Evolutionary conservation across 352 stramenopile species (phyloP), one percentile per base, ranked within the genome.

Genomic region (Globisporangium megalacanthum): DNA sequence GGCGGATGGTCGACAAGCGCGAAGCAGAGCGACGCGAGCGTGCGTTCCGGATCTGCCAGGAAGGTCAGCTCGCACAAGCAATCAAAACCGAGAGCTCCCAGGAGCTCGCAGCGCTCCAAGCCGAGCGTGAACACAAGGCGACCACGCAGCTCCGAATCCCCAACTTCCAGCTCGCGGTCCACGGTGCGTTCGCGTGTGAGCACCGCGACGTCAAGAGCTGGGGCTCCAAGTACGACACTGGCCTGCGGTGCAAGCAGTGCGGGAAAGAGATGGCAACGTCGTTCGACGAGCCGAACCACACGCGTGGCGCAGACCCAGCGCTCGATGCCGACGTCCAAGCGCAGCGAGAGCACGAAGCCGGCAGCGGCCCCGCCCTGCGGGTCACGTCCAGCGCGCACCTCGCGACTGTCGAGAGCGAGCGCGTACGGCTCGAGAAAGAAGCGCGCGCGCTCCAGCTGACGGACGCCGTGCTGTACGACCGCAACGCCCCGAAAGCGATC

Each of bases 371-470:
- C 15, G 60, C 59, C 0, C 56, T 91, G 35, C 68, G 61, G 3
- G 71, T 91, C 33, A 52, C 49, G 33, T 54, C 68, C 58, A 29
- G 59, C 10, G 60, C 63, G 1, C 74, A 93, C 37, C 69, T 89
- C 5, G 31, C 63, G 0, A 53, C 54, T 4, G 67, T 93, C 14
- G 80, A 93, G 42, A 61, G 69, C 17, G 83, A 93, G 50, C 69
- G 83, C 1, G 7, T 89, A 56, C 71, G 83, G 0, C 56, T 89
- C 9, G 83, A 93, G 37, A 93, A 93, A 55, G 83, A 93, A 55
- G 69, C 69, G 0, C 62, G 80, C 4, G 41, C 66, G n/a, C 64
- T 90, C 10, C 73, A 88, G 17, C 51, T 86, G 15, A 48, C 56
- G 0, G 83, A 93, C 29, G 55, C 61, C 0, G 54, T 83, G 19